Evolutionary conservation across 2,329 filamentous ascomycete genomes (phyloP), one percentile per base, ranked within the genome.

Genomic region (Aspergillus glaucus): DNA sequence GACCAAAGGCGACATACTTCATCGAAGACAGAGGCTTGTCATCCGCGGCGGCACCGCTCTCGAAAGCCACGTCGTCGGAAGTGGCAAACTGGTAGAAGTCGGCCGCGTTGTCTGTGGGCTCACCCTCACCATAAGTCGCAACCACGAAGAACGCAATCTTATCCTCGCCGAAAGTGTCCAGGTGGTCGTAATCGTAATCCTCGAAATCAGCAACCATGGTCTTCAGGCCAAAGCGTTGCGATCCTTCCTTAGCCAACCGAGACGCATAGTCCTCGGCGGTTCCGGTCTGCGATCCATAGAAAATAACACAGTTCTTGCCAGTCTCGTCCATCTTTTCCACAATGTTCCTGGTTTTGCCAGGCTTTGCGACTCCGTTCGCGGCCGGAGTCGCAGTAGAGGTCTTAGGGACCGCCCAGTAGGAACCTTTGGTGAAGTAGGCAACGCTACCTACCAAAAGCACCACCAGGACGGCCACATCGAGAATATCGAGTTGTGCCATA

Each of bases 231-330:
- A 95, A 98, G 54, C 93, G 83, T 63, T 92, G 95, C 70, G 92
- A 92, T 63, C 93, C 93, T 73, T 98, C 93, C 79, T 98, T 98
- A 57, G 93, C 90, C 60, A 98, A 77, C 61, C 94, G 83, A 10
- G 92, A 95, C 57, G 93, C 94, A 66, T 98, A 98, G 71, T 98
- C 93, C 75, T 98, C 94, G 44, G 93, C 93, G 37, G 93, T 98
- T 62, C 93, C 93, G 17, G 93, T 98, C 75, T 98, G 93, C 28
- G 93, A 98, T 58, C 93, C 93, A 68, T 96, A 98, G 78, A 98
- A 96, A 63, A 98, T 86, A 56, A 98, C 86, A 70, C 92, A 96
- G 75, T 98, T 97, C 77, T 97, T 98, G 70, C 85, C 86, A 9
- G 83, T 85, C 75, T 97, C 90, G 19, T 96, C 88, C 84, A 98